Evolutionary conservation across 768 basidiomycete species (phyloP).

Genomic region (Candolleomyces eurysporus): DNA sequence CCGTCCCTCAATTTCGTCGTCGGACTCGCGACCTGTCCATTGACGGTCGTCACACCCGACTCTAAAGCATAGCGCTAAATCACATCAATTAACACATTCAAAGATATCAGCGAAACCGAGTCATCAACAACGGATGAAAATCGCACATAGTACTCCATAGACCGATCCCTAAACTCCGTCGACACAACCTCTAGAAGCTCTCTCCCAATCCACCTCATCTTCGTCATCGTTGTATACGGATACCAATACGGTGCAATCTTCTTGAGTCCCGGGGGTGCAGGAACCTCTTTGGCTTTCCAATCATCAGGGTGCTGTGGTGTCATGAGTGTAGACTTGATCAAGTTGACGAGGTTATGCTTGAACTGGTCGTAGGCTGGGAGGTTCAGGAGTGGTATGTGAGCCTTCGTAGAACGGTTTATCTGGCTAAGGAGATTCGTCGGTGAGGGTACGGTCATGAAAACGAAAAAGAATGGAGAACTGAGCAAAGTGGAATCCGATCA

Average conservation of each 20-base stretch:
- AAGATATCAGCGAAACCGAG: background rate
- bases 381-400: slow-evolving; percentile 43
- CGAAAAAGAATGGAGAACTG: too few species aligned
- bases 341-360: slow-evolving; percentile 49
- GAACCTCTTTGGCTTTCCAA: background rate
- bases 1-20: slow-evolving; percentile 80
- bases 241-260: slow-evolving; percentile 91
- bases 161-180: slow-evolving; percentile 91
- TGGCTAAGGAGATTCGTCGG: slow-evolving; percentile 15
- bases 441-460: background rate
- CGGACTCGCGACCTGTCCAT: slow-evolving; percentile 81
- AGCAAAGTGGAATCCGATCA: background rate
- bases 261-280: slow-evolving; percentile 51
- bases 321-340: slow-evolving; percentile 51
- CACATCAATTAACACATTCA: background rate
- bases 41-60: slow-evolving; percentile 93
- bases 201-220: slow-evolving; percentile 84
- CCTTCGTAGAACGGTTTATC: slow-evolving; percentile 31
- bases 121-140: background rate
- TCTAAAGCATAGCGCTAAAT: slow-evolving; percentile 62
- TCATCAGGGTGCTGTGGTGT: slow-evolving; percentile 19
- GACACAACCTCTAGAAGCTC: slow-evolving; percentile 90
- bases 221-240: slow-evolving; percentile 91
- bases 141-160: slow-evolving; percentile 94
- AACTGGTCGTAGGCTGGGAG: slow-evolving; percentile 56